Evolutionary conservation across 2,329 filamentous ascomycete species (phyloP).

Genomic region (Chalaropsis ovoidea): DNA sequence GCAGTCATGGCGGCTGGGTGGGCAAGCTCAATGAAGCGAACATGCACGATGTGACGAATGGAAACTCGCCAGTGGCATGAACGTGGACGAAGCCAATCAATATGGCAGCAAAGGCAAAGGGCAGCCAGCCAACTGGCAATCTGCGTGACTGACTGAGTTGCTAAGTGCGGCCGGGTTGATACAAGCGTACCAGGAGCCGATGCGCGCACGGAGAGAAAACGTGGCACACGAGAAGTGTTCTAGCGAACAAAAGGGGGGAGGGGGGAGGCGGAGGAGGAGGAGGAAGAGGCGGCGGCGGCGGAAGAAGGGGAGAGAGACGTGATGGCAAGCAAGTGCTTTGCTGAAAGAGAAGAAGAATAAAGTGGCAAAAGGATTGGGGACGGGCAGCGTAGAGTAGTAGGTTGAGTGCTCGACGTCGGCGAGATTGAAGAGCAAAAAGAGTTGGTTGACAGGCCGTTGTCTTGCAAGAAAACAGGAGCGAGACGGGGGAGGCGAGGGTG

Average conservation of each 20-base stretch:
- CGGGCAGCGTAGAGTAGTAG: background rate
- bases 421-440: background rate
- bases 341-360: background rate
- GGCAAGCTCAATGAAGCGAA: constrained; percentile 9
- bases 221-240: constrained; percentile 1
- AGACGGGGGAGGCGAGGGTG: background rate
- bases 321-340: background rate
- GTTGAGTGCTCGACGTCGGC: background rate
- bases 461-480: background rate
- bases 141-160: background rate
- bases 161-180: background rate
- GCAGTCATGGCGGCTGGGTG: constrained; percentile 24
- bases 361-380: background rate
- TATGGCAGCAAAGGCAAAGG: background rate
- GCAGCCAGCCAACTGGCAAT: background rate
- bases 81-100: background rate
- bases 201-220: constrained; percentile 6
- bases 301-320: background rate
- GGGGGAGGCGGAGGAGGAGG: background rate
- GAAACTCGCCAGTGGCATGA: constrained; percentile 1
- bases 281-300: no score
- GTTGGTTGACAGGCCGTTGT: background rate
- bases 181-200: background rate
- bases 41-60: constrained; percentile 17
- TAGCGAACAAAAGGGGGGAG: constrained; percentile 3